These are phyloP conservation scores for Alnus rubra DNA, from an alignment of 306 rosid species.

Conservation along the genomic window DNA sequence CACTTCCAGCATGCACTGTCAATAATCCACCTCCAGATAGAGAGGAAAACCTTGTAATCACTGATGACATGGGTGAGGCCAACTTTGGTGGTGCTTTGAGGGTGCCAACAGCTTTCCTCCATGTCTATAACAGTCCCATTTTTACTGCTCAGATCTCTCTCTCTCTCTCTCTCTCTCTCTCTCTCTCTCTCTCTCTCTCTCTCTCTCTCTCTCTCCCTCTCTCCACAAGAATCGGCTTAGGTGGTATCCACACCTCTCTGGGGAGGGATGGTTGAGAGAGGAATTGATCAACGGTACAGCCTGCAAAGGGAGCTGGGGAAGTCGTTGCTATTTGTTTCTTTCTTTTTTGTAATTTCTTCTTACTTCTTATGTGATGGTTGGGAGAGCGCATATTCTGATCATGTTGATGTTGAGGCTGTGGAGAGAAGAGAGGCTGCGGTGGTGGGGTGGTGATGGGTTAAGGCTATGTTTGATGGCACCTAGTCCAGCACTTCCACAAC, in stretches of 20 bases:
- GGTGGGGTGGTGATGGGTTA: too few species aligned
- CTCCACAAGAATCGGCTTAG: conserved; percentile 12
- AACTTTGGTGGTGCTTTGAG: conserved; percentile 93
- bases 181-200: conserved; percentile 30
- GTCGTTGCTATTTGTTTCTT: neutral
- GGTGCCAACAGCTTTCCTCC: conserved; percentile 97
- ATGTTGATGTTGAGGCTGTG: conserved; percentile 9
- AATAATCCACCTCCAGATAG: neutral
- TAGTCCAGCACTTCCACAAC: too few species aligned
- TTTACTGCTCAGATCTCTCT: conserved; percentile 33
- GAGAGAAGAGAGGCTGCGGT: too few species aligned
- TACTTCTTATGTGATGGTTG: neutral
- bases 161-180: conserved; percentile 16
- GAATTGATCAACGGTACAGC: conserved; percentile 22
- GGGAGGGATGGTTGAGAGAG: neutral
- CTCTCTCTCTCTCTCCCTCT: conserved; percentile 25
- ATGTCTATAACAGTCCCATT: conserved; percentile 95
- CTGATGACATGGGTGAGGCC: conserved; percentile 99
- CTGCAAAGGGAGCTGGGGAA: neutral
- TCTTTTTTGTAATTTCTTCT: neutral
- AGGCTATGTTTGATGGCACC: too few species aligned
- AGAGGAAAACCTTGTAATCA: conserved; percentile 67
- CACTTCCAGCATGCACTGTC: too few species aligned
- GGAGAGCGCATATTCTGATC: conserved; percentile 22
- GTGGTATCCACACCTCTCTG: conserved; percentile 44